Evolutionary conservation across 148 eudicot species (phyloP).

Genomic region (Vaccinium myrtillus): DNA sequence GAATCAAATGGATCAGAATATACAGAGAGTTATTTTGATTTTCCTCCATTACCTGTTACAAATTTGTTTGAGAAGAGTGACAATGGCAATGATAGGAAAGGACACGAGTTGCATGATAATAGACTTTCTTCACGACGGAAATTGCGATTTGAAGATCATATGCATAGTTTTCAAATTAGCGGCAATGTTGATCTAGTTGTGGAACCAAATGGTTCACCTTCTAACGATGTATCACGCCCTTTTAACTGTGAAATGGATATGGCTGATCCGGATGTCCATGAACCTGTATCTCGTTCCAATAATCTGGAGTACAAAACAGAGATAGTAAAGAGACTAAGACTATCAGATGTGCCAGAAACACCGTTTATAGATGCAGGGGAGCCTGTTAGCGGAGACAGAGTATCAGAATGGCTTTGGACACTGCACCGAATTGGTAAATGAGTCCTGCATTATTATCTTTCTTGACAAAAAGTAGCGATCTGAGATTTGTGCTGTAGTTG

Average conservation of each 20-base stretch:
- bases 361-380: constrained; percentile 40
- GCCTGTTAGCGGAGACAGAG: constrained; percentile 57
- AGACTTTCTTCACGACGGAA: constrained; percentile 42
- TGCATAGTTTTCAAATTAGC: constrained; percentile 77
- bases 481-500: not conserved
- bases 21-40: constrained; percentile 62
- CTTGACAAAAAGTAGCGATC: not conserved
- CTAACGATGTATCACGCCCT: constrained; percentile 31
- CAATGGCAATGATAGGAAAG: constrained; percentile 41
- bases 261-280: constrained; percentile 32
- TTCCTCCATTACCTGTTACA: constrained; percentile 87
- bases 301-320: constrained; percentile 49
- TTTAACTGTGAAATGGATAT: constrained; percentile 49
- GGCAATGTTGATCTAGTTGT: constrained; percentile 70
- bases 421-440: constrained; percentile 81
- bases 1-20: constrained; percentile 46
- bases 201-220: constrained; percentile 55
- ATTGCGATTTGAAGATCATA: constrained; percentile 37
- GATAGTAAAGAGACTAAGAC: constrained; percentile 51
- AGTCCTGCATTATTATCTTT: not conserved
- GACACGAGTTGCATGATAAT: constrained; percentile 35
- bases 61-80: constrained; percentile 66
- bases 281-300: constrained; percentile 36
- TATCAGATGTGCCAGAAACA: constrained; percentile 65
- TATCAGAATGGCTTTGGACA: constrained; percentile 98